A percentile compares a stretch with the other conserved stretches of the same genome.
phyloP scores from a whole-genome alignment of 2,329 filamentous ascomycete genomes.

The Pseudocercospora eumusae region DNA sequence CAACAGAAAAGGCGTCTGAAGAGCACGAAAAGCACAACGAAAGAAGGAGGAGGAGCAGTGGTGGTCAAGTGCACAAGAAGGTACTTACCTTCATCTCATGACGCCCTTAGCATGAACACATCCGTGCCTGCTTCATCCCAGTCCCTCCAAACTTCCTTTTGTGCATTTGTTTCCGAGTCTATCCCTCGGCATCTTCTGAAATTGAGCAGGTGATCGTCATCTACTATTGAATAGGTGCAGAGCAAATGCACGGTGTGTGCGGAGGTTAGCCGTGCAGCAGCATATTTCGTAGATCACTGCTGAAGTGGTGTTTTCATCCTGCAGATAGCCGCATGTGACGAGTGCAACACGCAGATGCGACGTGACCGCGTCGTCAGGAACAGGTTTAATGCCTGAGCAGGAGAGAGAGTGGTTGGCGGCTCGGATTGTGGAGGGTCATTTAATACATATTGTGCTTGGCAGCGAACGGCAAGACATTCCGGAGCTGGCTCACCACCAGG shows the following conservation, averaged over 20 bases:
- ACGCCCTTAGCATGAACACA: background rate
- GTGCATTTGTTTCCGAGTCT: constrained; percentile 3
- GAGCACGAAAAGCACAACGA: background rate
- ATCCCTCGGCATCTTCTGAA: background rate
- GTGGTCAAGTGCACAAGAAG: background rate
- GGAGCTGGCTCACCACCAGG: too few relatives aligned
- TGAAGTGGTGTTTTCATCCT: background rate
- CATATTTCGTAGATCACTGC: constrained; percentile 6
- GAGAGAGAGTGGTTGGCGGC: background rate
- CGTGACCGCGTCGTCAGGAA: constrained; percentile 3
- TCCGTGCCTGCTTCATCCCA: background rate
- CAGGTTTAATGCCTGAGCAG: constrained; percentile 4
- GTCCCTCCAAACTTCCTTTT: background rate
- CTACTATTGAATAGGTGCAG: constrained; percentile 8
- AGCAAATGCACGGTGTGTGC: constrained; percentile 1
- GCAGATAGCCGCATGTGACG: constrained; percentile 11
- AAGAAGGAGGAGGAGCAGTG: background rate
- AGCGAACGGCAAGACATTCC: background rate
- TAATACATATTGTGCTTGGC: background rate
- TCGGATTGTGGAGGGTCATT: background rate
- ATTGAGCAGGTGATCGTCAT: constrained; percentile 1
- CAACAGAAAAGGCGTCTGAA: background rate
- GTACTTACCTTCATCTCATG: constrained; percentile 4
- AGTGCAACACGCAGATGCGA: constrained; percentile 8
- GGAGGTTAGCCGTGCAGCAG: background rate